Conservation (phyloP, 257 asterid genomes). For the Scutellaria minor region DNA sequence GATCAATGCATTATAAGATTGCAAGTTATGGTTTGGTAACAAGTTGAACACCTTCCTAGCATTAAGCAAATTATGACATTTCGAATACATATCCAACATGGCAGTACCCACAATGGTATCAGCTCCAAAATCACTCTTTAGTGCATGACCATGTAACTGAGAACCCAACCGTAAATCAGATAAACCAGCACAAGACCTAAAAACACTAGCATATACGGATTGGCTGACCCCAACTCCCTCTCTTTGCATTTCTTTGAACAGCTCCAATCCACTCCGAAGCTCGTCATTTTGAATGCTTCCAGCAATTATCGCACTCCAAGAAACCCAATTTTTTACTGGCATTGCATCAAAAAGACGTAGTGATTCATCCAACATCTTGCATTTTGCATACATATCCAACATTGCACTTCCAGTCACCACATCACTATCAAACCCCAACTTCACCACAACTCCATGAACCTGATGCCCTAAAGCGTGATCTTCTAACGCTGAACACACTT, state of each 20-base stretch:
- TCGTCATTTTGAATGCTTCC: conserved; percentile 70
- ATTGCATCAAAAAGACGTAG: conserved; percentile 54
- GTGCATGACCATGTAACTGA: conserved; percentile 78
- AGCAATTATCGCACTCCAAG: conserved; percentile 90
- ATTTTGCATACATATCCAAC: conserved; percentile 86
- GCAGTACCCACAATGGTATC: conserved; percentile 83
- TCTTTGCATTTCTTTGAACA: conserved; percentile 76
- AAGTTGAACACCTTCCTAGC: conserved; percentile 65
- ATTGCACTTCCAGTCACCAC: conserved; percentile 82
- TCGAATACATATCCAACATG: conserved; percentile 84
- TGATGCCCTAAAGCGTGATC: conserved; percentile 55
- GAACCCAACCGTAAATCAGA: conserved; percentile 57
- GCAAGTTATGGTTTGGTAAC: conserved; percentile 64
- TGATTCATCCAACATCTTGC: conserved; percentile 70
- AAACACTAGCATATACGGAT: conserved; percentile 78
- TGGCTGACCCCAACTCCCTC: conserved; percentile 76
- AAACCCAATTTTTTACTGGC: conserved; percentile 73
- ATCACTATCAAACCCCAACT: conserved; percentile 61
- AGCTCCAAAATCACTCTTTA: conserved; percentile 64
- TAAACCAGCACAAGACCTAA: conserved; percentile 76
- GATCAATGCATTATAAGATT: conserved; percentile 80
- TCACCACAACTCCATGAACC: conserved; percentile 64
- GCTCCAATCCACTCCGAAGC: conserved; percentile 53
- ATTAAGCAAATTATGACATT: conserved; percentile 55
- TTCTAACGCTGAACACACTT: conserved; percentile 64